These are phyloP conservation scores for Spirogloea muscicola DNA, from an alignment of 139 green algal genomes.

Conservation along the genomic window DNA sequence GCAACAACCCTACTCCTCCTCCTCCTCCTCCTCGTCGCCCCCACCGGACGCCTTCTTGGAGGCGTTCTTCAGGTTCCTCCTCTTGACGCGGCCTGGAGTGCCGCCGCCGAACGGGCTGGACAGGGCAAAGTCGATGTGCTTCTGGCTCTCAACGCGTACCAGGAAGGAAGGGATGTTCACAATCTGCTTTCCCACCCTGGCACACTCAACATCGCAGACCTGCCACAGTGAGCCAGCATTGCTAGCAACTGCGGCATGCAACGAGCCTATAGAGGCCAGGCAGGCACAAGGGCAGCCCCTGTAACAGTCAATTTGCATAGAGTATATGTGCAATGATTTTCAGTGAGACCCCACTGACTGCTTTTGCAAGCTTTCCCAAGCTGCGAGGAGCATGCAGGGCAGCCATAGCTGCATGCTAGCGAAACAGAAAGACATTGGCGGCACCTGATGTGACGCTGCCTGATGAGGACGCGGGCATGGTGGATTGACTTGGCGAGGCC, in stretches of 20 bases:
- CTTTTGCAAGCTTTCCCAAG: too few species aligned
- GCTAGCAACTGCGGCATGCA: too few species aligned
- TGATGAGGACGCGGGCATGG: slow-evolving; percentile 96
- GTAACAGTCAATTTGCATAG: too few species aligned
- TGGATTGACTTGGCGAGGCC: slow-evolving; percentile 98
- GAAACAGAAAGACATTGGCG: too few species aligned
- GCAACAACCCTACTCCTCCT: slow-evolving; percentile 50
- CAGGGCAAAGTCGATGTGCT: slow-evolving; percentile 99
- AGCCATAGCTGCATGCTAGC: too few species aligned
- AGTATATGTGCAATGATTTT: too few species aligned
- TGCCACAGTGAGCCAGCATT: too few species aligned
- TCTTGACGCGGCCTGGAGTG: slow-evolving; percentile 91
- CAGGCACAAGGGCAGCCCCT: too few species aligned
- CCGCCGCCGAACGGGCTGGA: slow-evolving; percentile 95
- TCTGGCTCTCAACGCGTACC: slow-evolving; percentile 96
- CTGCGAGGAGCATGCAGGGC: too few species aligned
- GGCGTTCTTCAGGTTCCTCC: slow-evolving; percentile 53
- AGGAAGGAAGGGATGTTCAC: slow-evolving; percentile 98
- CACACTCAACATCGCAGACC: too few species aligned
- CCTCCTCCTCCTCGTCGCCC: slow-evolving; percentile 52
- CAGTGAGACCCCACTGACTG: too few species aligned
- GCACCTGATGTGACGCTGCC: slow-evolving; percentile 90
- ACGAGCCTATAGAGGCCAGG: too few species aligned
- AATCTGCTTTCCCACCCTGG: slow-evolving; percentile 98
- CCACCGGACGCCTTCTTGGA: slow-evolving; percentile 47